Base-by-base conservation (phyloP, 179 eudicot species). In the Nepenthes alata region DNA sequence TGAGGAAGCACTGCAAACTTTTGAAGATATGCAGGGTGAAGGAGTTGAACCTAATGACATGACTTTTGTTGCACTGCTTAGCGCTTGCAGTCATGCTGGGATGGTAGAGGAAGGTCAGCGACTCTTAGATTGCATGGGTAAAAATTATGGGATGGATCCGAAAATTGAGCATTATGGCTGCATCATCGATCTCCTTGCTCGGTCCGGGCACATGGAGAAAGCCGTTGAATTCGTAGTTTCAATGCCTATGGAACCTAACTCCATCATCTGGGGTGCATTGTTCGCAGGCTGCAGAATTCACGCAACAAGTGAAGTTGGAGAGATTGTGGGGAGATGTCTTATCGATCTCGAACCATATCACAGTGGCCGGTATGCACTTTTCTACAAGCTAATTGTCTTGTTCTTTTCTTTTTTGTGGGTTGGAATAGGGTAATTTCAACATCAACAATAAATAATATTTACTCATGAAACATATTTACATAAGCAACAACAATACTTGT, bases 181-280 rank as follows among this genome's bases (percentile, higher is more conserved):
- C 55, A 54, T 72, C 9, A 67, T 70, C 55, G 82, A 78, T 59
- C 75, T 78, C 25, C 76, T 78, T 66, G 66, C 77, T 35, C 68
- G 82, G 47, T 61, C 72, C 25, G 82, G 79, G 37, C 60, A 25
- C 38, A 61, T 78, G 48, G 70, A 69, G n/a, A 77, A 75, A 49
- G 79, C 79, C 60, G 53, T 73, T 57, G 61, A 75, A 15, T 63
- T 78, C n/a, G 68, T 78, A 5, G 54, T 54, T 53, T 69, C 59
- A 16, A 75, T 78, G 79, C 82, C 82, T 34, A 59, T 78, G 65
- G 72, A 75, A 60, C 79, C 82, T 8, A 66, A 72, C 67, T 75
- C 70, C 16, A 69, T 56, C 61, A 75, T 64, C 1, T 78, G 72
- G 74, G 82, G 79, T 35, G 79, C 82, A 37, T 60, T 78, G 55